Evolutionary conservation across 75 land plant species (phyloP).

Genomic region (Sequoiadendron giganteum): DNA sequence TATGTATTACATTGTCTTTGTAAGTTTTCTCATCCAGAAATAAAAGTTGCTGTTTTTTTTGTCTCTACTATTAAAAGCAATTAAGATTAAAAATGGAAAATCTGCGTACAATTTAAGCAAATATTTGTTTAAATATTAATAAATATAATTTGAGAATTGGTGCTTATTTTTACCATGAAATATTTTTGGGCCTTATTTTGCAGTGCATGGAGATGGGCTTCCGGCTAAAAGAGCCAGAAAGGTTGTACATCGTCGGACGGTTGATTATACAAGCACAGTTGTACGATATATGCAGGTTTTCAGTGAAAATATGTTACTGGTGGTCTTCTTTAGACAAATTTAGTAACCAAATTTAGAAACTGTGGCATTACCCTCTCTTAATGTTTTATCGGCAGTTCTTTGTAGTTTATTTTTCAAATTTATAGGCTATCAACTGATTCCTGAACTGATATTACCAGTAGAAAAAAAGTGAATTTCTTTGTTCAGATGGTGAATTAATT

Average conservation of each 20-base stretch:
- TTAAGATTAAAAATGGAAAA: not conserved
- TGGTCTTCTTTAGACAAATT: too few relatives aligned
- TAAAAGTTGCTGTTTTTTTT: too few relatives aligned
- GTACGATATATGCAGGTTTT: slow-evolving; percentile 89
- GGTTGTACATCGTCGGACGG: slow-evolving; percentile 87
- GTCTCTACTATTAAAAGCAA: not conserved
- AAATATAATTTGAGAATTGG: not conserved
- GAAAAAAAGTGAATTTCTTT: too few relatives aligned
- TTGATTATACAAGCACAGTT: slow-evolving; percentile 93
- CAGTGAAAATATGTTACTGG: not conserved
- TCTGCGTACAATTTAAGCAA: not conserved
- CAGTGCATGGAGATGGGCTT: slow-evolving; percentile 61
- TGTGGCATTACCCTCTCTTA: too few relatives aligned
- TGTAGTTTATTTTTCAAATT: too few relatives aligned
- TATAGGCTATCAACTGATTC: too few relatives aligned
- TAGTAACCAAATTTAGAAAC: too few relatives aligned
- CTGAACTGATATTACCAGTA: too few relatives aligned
- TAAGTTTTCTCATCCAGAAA: too few relatives aligned
- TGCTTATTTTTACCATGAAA: not conserved
- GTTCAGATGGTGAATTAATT: too few relatives aligned
- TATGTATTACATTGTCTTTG: too few relatives aligned
- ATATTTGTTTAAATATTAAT: not conserved
- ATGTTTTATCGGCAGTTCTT: too few relatives aligned
- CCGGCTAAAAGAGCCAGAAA: slow-evolving; percentile 87
- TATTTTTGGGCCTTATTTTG: not conserved